Evolutionary conservation across 1,284 basidiomycete species (phyloP), one percentile per base, ranked within the genome.

Genomic region (Mycena sp.): DNA sequence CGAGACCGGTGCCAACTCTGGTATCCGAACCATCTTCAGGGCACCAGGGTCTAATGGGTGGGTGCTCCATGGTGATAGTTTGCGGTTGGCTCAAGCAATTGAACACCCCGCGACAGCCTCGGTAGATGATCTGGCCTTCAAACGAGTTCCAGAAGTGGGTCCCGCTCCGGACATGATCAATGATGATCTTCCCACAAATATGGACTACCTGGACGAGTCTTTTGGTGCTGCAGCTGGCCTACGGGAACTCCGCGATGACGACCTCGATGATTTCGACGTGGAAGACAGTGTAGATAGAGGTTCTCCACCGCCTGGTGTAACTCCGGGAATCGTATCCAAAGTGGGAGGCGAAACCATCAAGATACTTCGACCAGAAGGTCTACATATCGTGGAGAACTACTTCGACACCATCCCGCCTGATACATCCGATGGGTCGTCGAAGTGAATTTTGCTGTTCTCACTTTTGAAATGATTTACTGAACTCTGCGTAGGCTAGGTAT

Each of bases 111-210:
- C 14, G 46, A 11, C 71, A 93, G 92, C 86, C 56, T 94, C 93
- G 17, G 79, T 98, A 26, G 95, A 98, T 62, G 90, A 96, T 60
- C 76, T 92, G 37, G 94, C 95, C 0, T 98, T 98, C 78, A 85
- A 80, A 51, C 81, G 81, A 23, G 74, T 89, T 6, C 92, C 93
- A 0, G 90, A 94, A 65, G 80, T 92, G 55, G 91, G 91, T 6
- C 85, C 88, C 5, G 85, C 88, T 4, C 89, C 93, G 4, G 96
- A 99, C 75, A 90, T 98, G 86, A 91, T 99, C 49, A 82, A 85
- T 43, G 97, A 99, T 72, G 95, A 99, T 73, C 81, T 99, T 12
- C 96, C 96, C 0, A 92, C 85, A 17, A 96, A 99, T 74, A 80
- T 85, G 35, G 92, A 95, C 70, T 99, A 96, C 71, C 82, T 98